Conservation (phyloP, 2,329 filamentous ascomycete genomes). For the Talaromyces amestolkiae region DNA sequence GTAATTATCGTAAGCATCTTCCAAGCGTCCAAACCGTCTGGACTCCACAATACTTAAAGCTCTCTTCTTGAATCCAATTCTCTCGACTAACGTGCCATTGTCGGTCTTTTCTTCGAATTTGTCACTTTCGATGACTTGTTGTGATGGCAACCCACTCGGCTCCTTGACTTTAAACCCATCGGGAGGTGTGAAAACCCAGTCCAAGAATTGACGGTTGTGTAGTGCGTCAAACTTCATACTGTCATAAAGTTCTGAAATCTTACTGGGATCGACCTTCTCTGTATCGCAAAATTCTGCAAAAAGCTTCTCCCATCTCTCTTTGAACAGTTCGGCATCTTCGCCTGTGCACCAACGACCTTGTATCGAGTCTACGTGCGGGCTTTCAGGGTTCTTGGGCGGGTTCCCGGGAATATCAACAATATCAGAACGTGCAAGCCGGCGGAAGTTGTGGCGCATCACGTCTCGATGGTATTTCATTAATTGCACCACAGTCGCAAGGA, state of each 20-base stretch:
- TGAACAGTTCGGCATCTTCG: slow-evolving; percentile 91
- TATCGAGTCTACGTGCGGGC: slow-evolving; percentile 65
- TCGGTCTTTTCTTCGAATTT: slow-evolving; percentile 34
- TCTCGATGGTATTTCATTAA: slow-evolving; percentile 96
- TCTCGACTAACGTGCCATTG: slow-evolving; percentile 36
- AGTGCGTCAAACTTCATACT: slow-evolving; percentile 99
- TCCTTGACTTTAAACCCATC: slow-evolving; percentile 64
- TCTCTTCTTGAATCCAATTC: slow-evolving; percentile 51
- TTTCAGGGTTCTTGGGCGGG: slow-evolving; percentile 24
- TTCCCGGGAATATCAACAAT: slow-evolving; percentile 35
- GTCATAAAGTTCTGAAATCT: slow-evolving; percentile 97
- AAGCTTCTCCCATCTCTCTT: slow-evolving; percentile 96
- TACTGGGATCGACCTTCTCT: slow-evolving; percentile 97
- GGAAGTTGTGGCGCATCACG: slow-evolving; percentile 93
- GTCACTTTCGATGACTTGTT: slow-evolving; percentile 26
- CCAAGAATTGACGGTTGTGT: slow-evolving; percentile 92
- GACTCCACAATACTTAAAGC: slow-evolving; percentile 48
- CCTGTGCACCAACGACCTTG: slow-evolving; percentile 95
- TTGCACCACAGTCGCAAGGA: slow-evolving; percentile 87
- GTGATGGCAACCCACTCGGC: slow-evolving; percentile 12
- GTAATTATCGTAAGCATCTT: slow-evolving; percentile 65
- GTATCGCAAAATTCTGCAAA: slow-evolving; percentile 95
- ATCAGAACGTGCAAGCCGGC: slow-evolving; percentile 66
- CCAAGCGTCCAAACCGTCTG: slow-evolving; percentile 45
- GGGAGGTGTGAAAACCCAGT: slow-evolving; percentile 94